Percentiles rank a stretch among this genome's conserved stretches.
These are phyloP conservation scores for Populus alba DNA, from an alignment of 345 rosid genomes.

Conservation along the genomic window DNA sequence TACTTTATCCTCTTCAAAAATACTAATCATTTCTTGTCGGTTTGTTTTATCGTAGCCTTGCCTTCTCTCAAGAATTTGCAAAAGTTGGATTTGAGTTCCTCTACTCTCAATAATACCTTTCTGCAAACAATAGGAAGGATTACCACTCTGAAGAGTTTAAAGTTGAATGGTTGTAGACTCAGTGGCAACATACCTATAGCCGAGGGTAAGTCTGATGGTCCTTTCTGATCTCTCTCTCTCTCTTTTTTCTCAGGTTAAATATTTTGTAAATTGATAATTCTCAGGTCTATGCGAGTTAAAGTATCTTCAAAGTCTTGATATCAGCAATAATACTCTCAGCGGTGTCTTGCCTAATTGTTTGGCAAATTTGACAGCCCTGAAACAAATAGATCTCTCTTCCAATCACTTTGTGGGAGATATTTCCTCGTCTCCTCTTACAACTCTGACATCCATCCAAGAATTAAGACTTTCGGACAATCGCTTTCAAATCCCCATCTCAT, in stretches of 20 bases:
- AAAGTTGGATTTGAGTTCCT: background rate
- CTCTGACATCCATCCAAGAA: background rate
- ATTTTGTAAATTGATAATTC: too few species aligned
- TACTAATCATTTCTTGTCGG: background rate
- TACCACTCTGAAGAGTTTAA: background rate
- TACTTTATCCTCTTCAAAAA: too few species aligned
- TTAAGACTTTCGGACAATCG: background rate
- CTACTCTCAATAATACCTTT: background rate
- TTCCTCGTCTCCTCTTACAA: background rate
- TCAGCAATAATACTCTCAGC: background rate
- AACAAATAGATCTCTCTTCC: background rate
- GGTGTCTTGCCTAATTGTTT: background rate
- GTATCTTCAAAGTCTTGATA: background rate
- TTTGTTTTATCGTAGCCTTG: background rate
- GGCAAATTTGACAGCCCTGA: background rate
- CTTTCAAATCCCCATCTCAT: background rate
- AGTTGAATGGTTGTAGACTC: background rate
- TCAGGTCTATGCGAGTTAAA: background rate
- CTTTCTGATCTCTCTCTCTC: background rate
- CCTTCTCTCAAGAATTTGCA: background rate
- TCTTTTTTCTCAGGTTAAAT: too few species aligned
- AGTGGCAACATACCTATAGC: background rate
- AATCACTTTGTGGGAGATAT: background rate
- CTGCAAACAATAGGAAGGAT: background rate
- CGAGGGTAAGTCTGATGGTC: background rate